These are phyloP conservation scores for Chalciporus chontae DNA, from an alignment of 768 basidiomycete species.

Conservation along the genomic window DNA sequence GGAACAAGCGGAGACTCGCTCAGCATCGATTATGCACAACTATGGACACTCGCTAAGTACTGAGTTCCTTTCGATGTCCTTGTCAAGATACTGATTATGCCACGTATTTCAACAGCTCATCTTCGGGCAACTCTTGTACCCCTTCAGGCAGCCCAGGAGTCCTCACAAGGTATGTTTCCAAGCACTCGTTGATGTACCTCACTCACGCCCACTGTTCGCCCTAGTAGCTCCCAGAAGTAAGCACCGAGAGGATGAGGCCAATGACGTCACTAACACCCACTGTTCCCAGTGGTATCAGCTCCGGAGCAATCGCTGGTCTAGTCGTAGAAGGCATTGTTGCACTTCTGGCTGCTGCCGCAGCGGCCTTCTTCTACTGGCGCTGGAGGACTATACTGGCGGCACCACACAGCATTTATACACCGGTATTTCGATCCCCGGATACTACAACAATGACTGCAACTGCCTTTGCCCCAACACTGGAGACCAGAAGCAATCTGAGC, in stretches of 20 bases:
- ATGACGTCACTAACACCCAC: background rate
- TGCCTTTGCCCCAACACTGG: slow-evolving; percentile 9
- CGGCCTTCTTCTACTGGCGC: slow-evolving; percentile 20
- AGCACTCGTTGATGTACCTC: background rate
- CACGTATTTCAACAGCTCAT: background rate
- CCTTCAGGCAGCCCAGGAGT: background rate
- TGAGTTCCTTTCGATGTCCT: background rate
- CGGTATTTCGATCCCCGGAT: slow-evolving; percentile 3
- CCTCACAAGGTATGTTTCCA: background rate
- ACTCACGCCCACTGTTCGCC: background rate
- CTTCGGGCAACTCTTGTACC: background rate
- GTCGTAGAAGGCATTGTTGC: slow-evolving; percentile 14
- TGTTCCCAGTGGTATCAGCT: slow-evolving; percentile 12
- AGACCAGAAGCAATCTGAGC: slow-evolving; percentile 1
- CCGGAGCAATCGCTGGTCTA: slow-evolving; percentile 24
- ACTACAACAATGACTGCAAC: background rate
- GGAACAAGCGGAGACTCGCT: slow-evolving; percentile 19
- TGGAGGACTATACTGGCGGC: slow-evolving; percentile 14
- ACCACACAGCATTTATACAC: slow-evolving; percentile 1
- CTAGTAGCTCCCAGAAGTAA: slow-evolving; percentile 10
- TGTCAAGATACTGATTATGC: background rate
- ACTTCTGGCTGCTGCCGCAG: slow-evolving; percentile 10
- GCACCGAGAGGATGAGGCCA: background rate
- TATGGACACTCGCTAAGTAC: slow-evolving; percentile 21
- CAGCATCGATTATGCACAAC: slow-evolving; percentile 32